Percentiles rank a stretch among this genome's conserved stretches.
Evolutionary conservation across 2,329 filamentous ascomycete genomes (phyloP).

Genomic region (Diaporthe aspalathi): DNA sequence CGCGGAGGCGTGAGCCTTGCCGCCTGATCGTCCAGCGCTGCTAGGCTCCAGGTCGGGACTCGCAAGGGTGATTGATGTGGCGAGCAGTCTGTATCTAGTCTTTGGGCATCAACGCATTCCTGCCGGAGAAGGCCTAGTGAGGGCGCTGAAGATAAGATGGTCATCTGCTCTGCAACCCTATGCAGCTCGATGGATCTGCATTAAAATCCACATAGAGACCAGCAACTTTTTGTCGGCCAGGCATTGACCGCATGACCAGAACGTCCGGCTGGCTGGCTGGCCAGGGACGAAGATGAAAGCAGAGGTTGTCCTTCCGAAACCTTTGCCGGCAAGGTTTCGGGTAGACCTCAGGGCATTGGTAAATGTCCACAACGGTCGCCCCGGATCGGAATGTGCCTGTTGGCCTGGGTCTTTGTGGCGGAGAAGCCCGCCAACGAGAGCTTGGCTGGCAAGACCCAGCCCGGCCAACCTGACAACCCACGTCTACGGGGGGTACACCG

Average conservation of each 20-base stretch:
- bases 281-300: conserved; percentile 6
- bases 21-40: conserved; percentile 20
- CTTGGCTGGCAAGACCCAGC: not conserved
- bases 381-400: conserved; percentile 15
- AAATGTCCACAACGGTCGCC: conserved; percentile 19
- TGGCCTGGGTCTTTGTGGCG: conserved; percentile 19
- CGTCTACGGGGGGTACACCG: not conserved
- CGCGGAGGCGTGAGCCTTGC: conserved; percentile 22
- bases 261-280: conserved; percentile 15
- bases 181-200: conserved; percentile 26
- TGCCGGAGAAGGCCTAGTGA: conserved; percentile 27
- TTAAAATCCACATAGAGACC: conserved; percentile 17
- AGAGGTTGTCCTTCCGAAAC: conserved; percentile 23
- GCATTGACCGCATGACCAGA: conserved; percentile 26
- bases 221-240: conserved; percentile 7
- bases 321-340: conserved; percentile 29
- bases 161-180: conserved; percentile 29
- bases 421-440: conserved; percentile 2
- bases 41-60: conserved; percentile 9
- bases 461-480: not conserved
- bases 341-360: conserved; percentile 8
- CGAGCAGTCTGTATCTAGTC: conserved; percentile 12
- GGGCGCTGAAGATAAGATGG: conserved; percentile 26
- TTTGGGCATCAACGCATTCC: conserved; percentile 30
- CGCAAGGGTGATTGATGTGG: conserved; percentile 7